Evolutionary conservation across 2,329 filamentous ascomycete genomes (phyloP), one percentile per base, ranked within the genome.

Genomic region (Lachnellula occidentalis): DNA sequence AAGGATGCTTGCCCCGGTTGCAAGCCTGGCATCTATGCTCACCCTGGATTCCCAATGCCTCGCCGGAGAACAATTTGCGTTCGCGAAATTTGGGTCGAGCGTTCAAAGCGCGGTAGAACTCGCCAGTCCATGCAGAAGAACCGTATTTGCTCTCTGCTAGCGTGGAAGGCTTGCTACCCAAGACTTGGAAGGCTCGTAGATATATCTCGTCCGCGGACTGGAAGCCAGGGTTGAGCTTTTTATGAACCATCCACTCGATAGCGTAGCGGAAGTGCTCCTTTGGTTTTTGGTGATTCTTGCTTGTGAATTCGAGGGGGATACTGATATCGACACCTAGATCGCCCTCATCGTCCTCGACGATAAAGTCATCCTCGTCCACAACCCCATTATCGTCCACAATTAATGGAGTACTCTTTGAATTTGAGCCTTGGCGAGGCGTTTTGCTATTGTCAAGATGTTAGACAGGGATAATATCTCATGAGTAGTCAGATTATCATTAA

Each of bases 171-270:
- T 91, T 86, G 60, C 88, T 82, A 59, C 89, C 80, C 0, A 92
- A 74, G 64, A 89, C 90, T 48, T 73, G 73, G 74, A 90, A 91
- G 0, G 87, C 83, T 24, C 87, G 75, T 12, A 72, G 64, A 68
- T 90, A 94, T 12, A 90, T 73, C 7, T 80, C 75, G 56, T 88
- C 81, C 5, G 79, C 72, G 17, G 78, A 77, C 11, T 79, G 72
- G 63, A 91, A 92, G 0, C 76, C 81, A 0, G 87, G 88, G 61
- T 91, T 86, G 49, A 94, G 77, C 62, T 86, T 85, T 66, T 87
- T 88, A 64, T 90, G 87, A 2, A 92, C 84, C 71, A 92, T 86
- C 88, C 88, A 92, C 66, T 90, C 87, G 2, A 92, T 76, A 0
- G 82, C 86, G 62, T 85, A 83, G 47, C 80, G 81, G 72, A 92